Evolutionary conservation across 495 filamentous ascomycete genomes (phyloP).

Genomic region (Aspergillus hancockii): DNA sequence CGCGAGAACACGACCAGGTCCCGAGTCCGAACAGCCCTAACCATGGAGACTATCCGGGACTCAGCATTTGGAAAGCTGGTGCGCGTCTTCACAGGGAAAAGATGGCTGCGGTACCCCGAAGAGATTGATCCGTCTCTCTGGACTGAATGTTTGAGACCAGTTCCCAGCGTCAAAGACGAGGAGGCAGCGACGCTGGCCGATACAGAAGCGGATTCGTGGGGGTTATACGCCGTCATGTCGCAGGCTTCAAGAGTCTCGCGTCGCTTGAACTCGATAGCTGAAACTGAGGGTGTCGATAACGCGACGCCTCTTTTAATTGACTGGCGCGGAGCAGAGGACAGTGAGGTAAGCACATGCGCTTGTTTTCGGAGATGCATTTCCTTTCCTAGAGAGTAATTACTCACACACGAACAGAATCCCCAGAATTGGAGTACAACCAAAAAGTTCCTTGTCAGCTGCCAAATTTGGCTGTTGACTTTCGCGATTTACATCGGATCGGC

Average conservation of each 20-base stretch:
- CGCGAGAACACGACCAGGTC: too few relatives aligned
- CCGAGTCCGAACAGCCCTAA: background rate
- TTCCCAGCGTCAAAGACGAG: conserved; percentile 29
- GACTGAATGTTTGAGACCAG: conserved; percentile 35
- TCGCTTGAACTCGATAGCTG: conserved; percentile 11
- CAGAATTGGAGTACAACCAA: conserved; percentile 47
- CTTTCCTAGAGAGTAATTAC: background rate
- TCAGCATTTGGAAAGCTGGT: conserved; percentile 38
- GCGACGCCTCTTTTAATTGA: conserved; percentile 13
- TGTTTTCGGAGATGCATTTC: background rate
- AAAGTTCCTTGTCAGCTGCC: conserved; percentile 19
- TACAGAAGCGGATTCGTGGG: conserved; percentile 19
- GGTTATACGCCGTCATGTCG: conserved; percentile 25
- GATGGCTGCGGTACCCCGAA: conserved; percentile 35
- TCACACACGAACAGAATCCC: conserved; percentile 37
- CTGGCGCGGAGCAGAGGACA: conserved; percentile 31
- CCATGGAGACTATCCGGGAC: conserved; percentile 28
- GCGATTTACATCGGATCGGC: conserved; percentile 36
- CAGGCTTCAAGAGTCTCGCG: conserved; percentile 18
- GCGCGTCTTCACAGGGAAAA: conserved; percentile 28
- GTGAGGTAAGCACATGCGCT: conserved; percentile 24
- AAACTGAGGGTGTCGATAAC: background rate
- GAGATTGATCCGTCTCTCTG: conserved; percentile 34
- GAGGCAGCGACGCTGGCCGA: conserved; percentile 22
- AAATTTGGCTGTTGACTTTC: conserved; percentile 33